phyloP scores from a whole-genome alignment of 176 grass and related monocot genomes.

The Saccharum spontaneum region DNA sequence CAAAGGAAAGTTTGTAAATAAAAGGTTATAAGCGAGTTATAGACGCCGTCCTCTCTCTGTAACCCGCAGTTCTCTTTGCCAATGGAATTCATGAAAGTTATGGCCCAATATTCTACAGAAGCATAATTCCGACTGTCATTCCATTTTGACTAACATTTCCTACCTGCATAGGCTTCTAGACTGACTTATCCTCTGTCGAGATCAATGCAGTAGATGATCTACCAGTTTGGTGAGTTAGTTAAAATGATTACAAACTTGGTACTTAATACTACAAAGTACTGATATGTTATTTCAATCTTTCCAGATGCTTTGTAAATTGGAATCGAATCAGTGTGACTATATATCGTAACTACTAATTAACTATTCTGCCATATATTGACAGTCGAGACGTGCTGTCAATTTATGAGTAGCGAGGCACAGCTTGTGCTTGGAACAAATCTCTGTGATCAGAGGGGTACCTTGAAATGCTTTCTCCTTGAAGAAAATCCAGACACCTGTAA shows the following conservation, averaged over 20 bases:
- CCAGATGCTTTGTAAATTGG: neutral
- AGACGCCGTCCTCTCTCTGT: neutral
- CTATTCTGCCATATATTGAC: neutral
- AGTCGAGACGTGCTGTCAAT: neutral
- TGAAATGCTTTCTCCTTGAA: constrained; percentile 23
- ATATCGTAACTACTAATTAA: neutral
- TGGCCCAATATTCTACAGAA: neutral
- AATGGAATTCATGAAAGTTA: neutral
- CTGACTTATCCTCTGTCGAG: neutral
- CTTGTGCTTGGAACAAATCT: constrained; percentile 3
- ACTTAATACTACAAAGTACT: neutral
- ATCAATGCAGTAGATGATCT: neutral
- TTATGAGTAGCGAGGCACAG: constrained; percentile 11
- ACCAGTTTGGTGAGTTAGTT: neutral
- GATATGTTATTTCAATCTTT: neutral
- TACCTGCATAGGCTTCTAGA: neutral
- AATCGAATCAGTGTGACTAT: neutral
- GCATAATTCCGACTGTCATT: neutral
- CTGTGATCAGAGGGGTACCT: neutral
- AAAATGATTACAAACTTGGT: neutral
- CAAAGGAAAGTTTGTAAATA: neutral
- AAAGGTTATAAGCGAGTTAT: neutral
- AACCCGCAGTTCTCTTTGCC: neutral
- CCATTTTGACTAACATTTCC: neutral
- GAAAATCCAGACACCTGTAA: constrained; percentile 25